These are phyloP conservation scores for Capsicum rhomboideum DNA, from an alignment of 257 asterid species.

Conservation along the genomic window DNA sequence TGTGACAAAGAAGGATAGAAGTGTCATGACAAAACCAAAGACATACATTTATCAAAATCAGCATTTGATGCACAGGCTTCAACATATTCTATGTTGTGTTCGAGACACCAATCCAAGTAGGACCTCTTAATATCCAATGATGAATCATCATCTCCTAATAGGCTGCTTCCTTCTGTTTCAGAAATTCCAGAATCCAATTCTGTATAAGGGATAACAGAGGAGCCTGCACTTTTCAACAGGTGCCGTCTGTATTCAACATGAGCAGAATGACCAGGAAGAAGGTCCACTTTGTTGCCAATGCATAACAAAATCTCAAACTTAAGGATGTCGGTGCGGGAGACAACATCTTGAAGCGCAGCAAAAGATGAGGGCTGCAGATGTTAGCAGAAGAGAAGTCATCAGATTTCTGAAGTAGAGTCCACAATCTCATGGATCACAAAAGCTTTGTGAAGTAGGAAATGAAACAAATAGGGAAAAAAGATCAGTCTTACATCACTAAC, in stretches of 20 bases:
- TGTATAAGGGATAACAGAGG: constrained; percentile 20
- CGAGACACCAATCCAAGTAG: constrained; percentile 77
- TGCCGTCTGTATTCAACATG: constrained; percentile 70
- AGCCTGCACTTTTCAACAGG: constrained; percentile 40
- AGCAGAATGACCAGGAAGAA: constrained; percentile 78
- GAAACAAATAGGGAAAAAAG: constrained; percentile 3
- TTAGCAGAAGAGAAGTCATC: constrained; percentile 11
- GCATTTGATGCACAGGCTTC: constrained; percentile 89
- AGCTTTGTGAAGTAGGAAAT: not conserved
- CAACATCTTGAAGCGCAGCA: constrained; percentile 66
- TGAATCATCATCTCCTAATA: constrained; percentile 64
- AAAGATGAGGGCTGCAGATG: constrained; percentile 66
- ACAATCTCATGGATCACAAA: not conserved
- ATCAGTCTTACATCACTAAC: constrained; percentile 49
- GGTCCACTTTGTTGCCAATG: constrained; percentile 92
- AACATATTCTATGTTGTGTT: constrained; percentile 69
- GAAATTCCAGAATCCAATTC: constrained; percentile 66
- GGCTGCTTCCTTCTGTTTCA: constrained; percentile 84
- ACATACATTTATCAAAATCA: constrained; percentile 81
- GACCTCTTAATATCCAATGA: constrained; percentile 42
- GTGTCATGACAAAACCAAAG: not conserved
- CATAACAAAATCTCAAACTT: constrained; percentile 71
- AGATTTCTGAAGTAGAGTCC: not conserved
- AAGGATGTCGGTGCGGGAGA: constrained; percentile 54
- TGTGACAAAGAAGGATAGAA: not conserved